Evolutionary conservation across 73 alveolate species (phyloP).

Genomic region (Loxodes magnus): DNA sequence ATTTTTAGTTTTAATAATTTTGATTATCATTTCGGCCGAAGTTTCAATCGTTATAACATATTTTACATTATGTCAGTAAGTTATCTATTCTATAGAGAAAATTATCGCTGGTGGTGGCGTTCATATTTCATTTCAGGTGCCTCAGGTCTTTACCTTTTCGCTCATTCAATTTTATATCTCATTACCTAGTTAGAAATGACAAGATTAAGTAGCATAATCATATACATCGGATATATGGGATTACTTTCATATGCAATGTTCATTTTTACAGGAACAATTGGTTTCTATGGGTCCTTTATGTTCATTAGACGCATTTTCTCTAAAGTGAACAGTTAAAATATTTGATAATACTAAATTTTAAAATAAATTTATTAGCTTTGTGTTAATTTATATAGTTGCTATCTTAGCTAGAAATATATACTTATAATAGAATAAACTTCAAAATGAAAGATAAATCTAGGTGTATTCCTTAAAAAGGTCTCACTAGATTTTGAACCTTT

Average conservation of each 20-base stretch:
- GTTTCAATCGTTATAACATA: slow-evolving; percentile 22
- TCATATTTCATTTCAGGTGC: slow-evolving; percentile 15
- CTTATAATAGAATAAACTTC: too few species aligned
- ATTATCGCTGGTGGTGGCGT: slow-evolving; percentile 31
- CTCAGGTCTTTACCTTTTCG: slow-evolving; percentile 21
- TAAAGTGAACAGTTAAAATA: slow-evolving; percentile 1
- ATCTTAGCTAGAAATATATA: too few species aligned
- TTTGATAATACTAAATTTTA: too few species aligned
- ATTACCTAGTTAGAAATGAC: slow-evolving; percentile 1
- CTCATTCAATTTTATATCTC: slow-evolving; percentile 9
- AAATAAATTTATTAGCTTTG: too few species aligned
- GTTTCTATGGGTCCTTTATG: slow-evolving; percentile 13
- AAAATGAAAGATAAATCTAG: too few species aligned
- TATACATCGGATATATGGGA: slow-evolving; percentile 20
- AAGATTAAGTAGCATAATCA: slow-evolving; percentile 11
- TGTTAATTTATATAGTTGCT: too few species aligned
- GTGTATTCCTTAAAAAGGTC: too few species aligned
- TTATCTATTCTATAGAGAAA: slow-evolving; percentile 10
- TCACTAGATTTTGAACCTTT: too few species aligned
- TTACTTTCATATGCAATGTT: slow-evolving; percentile 12
- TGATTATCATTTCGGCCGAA: slow-evolving; percentile 24
- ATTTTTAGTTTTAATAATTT: slow-evolving; percentile 7
- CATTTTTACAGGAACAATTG: slow-evolving; percentile 20
- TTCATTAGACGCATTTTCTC: slow-evolving; percentile 16
- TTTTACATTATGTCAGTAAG: slow-evolving; percentile 11